Percentiles rank a stretch among this genome's conserved stretches.
These are phyloP conservation scores for Mimosa bimucronata DNA, from an alignment of 306 rosid species.

Conservation along the genomic window DNA sequence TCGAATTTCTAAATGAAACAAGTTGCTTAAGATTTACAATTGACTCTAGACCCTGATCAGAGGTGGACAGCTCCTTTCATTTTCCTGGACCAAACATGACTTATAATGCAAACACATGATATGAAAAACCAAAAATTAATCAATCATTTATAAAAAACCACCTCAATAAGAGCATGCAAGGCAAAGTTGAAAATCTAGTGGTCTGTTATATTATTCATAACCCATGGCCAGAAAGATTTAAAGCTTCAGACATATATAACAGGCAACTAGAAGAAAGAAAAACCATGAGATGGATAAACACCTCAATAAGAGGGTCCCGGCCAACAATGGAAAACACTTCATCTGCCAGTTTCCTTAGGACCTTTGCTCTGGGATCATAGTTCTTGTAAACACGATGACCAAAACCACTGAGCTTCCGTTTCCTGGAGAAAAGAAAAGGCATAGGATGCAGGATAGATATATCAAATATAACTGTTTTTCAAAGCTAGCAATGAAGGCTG, in stretches of 20 bases:
- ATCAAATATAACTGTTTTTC: constrained; percentile 13
- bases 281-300: constrained; percentile 32
- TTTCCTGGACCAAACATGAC: too few species aligned
- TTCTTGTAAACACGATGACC: constrained; percentile 95
- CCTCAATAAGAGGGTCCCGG: constrained; percentile 94
- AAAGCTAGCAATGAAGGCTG: not conserved
- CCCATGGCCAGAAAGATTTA: constrained; percentile 17
- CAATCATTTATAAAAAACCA: too few species aligned
- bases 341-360: constrained; percentile 70
- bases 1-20: constrained; percentile 10
- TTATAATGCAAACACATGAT: constrained; percentile 12
- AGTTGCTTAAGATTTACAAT: constrained; percentile 11
- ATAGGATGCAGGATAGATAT: not conserved
- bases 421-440: constrained; percentile 53
- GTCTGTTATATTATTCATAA: constrained; percentile 15
- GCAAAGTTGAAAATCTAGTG: constrained; percentile 15
- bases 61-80: not conserved
- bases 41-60: not conserved
- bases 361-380: constrained; percentile 94
- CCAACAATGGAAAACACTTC: constrained; percentile 96
- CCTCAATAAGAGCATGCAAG: not conserved
- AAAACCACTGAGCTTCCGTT: constrained; percentile 92
- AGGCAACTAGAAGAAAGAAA: constrained; percentile 15
- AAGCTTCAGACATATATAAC: constrained; percentile 12
- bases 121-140: not conserved